Base-by-base conservation (phyloP, 352 stramenopile genomes). In the Globisporangium cederbergense region DNA sequence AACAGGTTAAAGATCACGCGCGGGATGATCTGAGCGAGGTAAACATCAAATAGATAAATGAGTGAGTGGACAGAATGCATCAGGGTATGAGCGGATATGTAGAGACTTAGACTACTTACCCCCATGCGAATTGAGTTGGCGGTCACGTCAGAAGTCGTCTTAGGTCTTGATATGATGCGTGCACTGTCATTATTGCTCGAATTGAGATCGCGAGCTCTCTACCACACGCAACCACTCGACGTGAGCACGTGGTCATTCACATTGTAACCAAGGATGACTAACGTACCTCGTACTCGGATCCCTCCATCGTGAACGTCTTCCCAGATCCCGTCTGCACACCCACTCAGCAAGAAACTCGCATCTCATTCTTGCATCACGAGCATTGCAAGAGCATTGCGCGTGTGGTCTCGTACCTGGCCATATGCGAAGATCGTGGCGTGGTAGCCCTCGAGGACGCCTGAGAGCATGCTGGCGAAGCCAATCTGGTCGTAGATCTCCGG, bases 221-320 rank as follows among this genome's bases (percentile, higher is more conserved):
- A 20, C 14, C 9, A 42, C 13, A 36, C 1, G 7, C 3, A 51
- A 18, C 0, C 25, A 18, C 10, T 8, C n/a, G n/a, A 56, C 57
- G 43, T 45, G 60, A 53, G 14, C 5, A 4, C 34, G 0, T 4
- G 16, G 30, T 14, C 1, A 10, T 8, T 6, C n/a, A 54, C 8
- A 30, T 1, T 51, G 14, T 22, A 9, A 14, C 53, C 22, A 16
- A 4, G 16, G 9, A 0, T 18, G 25, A 25, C 30, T 20, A 1
- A 30, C 56, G 32, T 47, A 81, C 77, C 66, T 86, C 77, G 62
- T 86, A 86, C 51, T 86, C 74, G 65, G 79, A 83, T 22, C 77
- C 77, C 52, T 86, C 77, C 77, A 86, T 86, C 8, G 74, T 83
- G 59, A 79, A 86, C n/a, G 77, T 86, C 57, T 86, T 86, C 22